Evolutionary conservation across 129 eudicot species (phyloP), one percentile per base, ranked within the genome.

Genomic region (Artemisia argyi): DNA sequence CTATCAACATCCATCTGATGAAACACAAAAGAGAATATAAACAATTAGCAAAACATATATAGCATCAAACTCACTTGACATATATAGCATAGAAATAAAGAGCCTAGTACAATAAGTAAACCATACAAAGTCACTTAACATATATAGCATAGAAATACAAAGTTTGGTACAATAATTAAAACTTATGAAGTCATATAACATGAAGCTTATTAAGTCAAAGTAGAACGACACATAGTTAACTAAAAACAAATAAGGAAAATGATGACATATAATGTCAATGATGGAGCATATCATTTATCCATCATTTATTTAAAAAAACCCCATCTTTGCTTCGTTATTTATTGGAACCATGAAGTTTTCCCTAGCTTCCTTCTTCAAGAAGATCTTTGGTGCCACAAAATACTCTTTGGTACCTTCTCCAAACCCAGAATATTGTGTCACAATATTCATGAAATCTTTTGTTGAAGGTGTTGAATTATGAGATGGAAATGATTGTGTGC

Each of bases 241-340:
- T 49, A 2, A 49, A 49, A 8, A 49, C 53, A 49, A 48, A 49
- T 3, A 49, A 49, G 3, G 32, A 7, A 5, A 8, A 8, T 5
- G 4, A 16, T 3, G 30, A 11, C 9, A 65, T 10, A 46, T 47
- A 18, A 44, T 65, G 11, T 17, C 46, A 65, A 65, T 9, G 13
- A 65, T 15, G 32, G 7, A 61, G 8, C 5, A 26, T 8, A 49
- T 65, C 32, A 65, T 16, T 65, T 53, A 39, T 65, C 54, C 69
- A 65, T 42, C 17, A 65, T 14, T 16, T 16, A 6, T 53, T 65
- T 44, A 17, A 65, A 32, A n/a, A 32, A 46, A 46, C 35, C 20
- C 39, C 71, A 65, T 65, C 56, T 44, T 65, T 19, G 56, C 71
- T 46, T 65, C 71, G 54, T 65, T 30, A 10, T 30, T 44, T 15